These are phyloP conservation scores for Globisporangium acanthophoron DNA, from an alignment of 352 stramenopile genomes.

Conservation along the genomic window DNA sequence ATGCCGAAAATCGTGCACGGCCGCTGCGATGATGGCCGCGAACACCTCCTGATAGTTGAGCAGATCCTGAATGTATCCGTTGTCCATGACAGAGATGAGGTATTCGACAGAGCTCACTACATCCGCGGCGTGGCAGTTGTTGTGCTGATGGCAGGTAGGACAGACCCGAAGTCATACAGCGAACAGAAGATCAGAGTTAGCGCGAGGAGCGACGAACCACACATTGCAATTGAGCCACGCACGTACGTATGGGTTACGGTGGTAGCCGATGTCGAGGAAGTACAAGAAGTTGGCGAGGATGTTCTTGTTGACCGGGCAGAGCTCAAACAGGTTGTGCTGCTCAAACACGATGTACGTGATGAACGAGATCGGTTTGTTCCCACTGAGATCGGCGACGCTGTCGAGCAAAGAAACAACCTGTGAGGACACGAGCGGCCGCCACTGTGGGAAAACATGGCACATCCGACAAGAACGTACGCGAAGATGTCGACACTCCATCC, in stretches of 20 bases:
- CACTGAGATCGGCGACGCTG: slow-evolving; percentile 52
- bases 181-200: not conserved
- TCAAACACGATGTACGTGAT: slow-evolving; percentile 84
- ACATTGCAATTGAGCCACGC: no score
- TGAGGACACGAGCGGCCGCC: not conserved
- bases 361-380: slow-evolving; percentile 74
- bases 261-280: slow-evolving; percentile 78
- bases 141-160: slow-evolving; percentile 37
- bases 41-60: slow-evolving; percentile 82
- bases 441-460: no score
- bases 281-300: slow-evolving; percentile 75
- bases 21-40: slow-evolving; percentile 68
- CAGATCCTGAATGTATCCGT: slow-evolving; percentile 72
- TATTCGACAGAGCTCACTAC: slow-evolving; percentile 81
- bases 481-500: slow-evolving; percentile 75
- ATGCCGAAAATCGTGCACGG: slow-evolving; percentile 82
- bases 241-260: slow-evolving; percentile 76
- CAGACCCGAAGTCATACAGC: not conserved
- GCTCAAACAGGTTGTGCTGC: slow-evolving; percentile 75
- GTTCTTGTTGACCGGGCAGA: slow-evolving; percentile 67
- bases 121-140: slow-evolving; percentile 73
- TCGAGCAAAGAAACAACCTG: not conserved
- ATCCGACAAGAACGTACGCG: slow-evolving; percentile 29
- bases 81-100: slow-evolving; percentile 75
- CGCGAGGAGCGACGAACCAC: not conserved